phyloP scores from a whole-genome alignment of 306 rosid species.

The Ceratonia siliqua region DNA sequence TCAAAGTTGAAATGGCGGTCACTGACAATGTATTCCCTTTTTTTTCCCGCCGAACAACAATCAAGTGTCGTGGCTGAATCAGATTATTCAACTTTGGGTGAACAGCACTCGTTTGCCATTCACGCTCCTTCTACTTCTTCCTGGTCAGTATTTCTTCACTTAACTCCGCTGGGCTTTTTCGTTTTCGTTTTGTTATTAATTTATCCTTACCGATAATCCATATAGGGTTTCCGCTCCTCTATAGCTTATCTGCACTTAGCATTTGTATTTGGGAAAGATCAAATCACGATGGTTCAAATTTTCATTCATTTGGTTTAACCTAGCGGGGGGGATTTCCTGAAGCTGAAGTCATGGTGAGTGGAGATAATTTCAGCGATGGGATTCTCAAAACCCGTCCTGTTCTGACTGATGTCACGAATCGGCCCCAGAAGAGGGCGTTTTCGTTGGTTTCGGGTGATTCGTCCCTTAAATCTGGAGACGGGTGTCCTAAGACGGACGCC shows the following conservation, averaged over 20 bases:
- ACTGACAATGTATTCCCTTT: too few species aligned
- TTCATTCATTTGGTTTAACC: background rate
- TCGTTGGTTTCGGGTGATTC: slow-evolving; percentile 45
- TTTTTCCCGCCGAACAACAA: too few species aligned
- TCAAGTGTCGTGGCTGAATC: too few species aligned
- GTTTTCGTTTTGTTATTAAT: background rate
- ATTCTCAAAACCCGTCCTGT: slow-evolving; percentile 49
- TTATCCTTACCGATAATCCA: background rate
- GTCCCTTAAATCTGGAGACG: slow-evolving; percentile 34
- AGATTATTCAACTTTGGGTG: too few species aligned
- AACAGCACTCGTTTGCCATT: too few species aligned
- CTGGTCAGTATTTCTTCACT: background rate
- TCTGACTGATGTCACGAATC: slow-evolving; percentile 64
- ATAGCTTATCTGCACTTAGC: background rate
- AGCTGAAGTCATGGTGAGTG: slow-evolving; percentile 44
- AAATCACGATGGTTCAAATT: background rate
- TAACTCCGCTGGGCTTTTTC: background rate
- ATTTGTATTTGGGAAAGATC: background rate
- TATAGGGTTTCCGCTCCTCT: background rate
- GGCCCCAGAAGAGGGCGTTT: slow-evolving; percentile 53
- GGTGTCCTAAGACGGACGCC: background rate
- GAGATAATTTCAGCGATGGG: slow-evolving; percentile 45
- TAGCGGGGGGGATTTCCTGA: background rate
- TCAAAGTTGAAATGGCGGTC: too few species aligned
- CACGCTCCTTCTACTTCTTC: too few species aligned